Base-by-base conservation (phyloP, 2,329 filamentous ascomycete genomes). In the Arthroderma uncinatum region DNA sequence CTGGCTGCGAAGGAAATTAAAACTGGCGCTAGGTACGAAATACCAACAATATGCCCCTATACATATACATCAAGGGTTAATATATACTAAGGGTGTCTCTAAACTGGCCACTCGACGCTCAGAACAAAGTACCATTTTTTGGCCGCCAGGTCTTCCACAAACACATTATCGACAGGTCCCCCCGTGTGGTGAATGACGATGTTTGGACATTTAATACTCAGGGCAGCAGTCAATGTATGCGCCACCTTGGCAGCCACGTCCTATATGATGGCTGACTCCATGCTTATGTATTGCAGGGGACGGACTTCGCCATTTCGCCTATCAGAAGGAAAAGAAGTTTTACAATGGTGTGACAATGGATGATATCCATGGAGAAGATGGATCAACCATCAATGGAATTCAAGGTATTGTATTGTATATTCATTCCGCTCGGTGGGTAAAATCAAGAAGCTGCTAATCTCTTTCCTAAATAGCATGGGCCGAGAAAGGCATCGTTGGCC, bases 201-300 rank as follows among this genome's bases (percentile, higher is more conserved):
- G 70, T 77, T 30, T 79, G 80, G 74, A 74, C 73, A 0, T 78
- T 82, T 62, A 83, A 83, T 66, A 78, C 80, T 0, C 81, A 82
- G 66, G 74, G 74, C 6, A 79, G 78, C 37, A 79, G 76, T 44
- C 80, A 83, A 65, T 83, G 71, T 64, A 62, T 42, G 53, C 30
- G 7, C 28, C 7, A 30, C 28, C 7, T 23, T 9, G 14, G 10
- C 10, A 28, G n/a, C 42, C 7, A 14, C 9, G 4, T 54, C 4
- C 30, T 39, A 23, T 34, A 9, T 14, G 5, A 2, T 19, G 5
- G n/a, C 55, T 21, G 6, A 42, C 39, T 5, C 14, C 3, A 4
- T 30, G 7, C 28, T 30, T 7, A 30, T 30, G 28, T 4, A 30
- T 30, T 7, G 21, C 40, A 60, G 54, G 77, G 77, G 76, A 79